Conservation (phyloP, 2,329 filamentous ascomycete species). For the Claviceps sp. region DNA sequence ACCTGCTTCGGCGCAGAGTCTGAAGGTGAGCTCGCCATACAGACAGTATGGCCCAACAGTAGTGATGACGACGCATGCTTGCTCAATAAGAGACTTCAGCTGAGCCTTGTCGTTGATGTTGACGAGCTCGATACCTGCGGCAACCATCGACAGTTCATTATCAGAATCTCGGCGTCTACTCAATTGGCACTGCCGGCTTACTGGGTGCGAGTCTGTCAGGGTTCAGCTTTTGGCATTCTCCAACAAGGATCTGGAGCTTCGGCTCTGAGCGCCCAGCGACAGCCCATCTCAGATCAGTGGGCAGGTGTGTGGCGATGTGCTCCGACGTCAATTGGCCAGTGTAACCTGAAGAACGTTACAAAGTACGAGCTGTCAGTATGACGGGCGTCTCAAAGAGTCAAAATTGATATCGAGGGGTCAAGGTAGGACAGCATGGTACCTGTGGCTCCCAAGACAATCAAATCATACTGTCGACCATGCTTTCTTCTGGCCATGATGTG, state of each 20-base stretch:
- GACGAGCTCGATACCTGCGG: conserved; percentile 38
- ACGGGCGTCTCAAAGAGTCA: background rate
- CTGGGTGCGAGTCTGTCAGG: conserved; percentile 58
- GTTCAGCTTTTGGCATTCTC: conserved; percentile 52
- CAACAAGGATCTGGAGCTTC: conserved; percentile 58
- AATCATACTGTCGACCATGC: conserved; percentile 40
- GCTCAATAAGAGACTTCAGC: conserved; percentile 36
- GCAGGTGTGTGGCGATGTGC: conserved; percentile 56
- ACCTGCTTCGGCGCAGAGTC: conserved; percentile 46
- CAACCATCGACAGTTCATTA: background rate
- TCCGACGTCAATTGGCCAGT: conserved; percentile 68
- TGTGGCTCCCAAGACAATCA: conserved; percentile 44
- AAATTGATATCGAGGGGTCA: conserved; percentile 6
- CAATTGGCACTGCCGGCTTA: conserved; percentile 22
- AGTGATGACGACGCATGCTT: conserved; percentile 42
- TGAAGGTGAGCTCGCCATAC: conserved; percentile 45
- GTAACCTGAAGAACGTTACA: conserved; percentile 43
- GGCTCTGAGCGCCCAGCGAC: conserved; percentile 67
- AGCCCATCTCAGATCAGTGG: conserved; percentile 75
- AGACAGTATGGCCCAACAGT: conserved; percentile 45
- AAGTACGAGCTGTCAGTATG: background rate
- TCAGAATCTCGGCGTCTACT: background rate
- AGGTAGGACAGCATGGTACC: conserved; percentile 22
- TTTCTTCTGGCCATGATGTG: conserved; percentile 31
- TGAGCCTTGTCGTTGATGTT: conserved; percentile 31